Evolutionary conservation across 257 asterid genomes (phyloP).

Genomic region (Gentiana straminea): DNA sequence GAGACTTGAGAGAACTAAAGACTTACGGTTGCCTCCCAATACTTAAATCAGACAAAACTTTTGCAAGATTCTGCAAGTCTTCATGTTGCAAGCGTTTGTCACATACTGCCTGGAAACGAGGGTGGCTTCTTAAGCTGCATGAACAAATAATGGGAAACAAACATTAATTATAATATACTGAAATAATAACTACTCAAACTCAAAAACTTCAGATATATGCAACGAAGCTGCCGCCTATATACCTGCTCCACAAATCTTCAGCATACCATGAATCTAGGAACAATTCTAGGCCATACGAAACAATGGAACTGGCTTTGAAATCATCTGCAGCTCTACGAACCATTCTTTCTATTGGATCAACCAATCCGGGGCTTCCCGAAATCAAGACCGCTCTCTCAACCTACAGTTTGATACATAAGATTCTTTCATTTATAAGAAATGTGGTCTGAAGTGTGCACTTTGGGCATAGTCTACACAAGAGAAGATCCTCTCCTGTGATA

Average conservation of each 20-base stretch:
- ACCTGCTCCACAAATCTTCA: slow-evolving; percentile 85
- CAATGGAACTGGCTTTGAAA: slow-evolving; percentile 58
- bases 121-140: slow-evolving; percentile 76
- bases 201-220: neutral
- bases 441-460: too few species aligned
- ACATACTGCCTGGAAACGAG: slow-evolving; percentile 45
- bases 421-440: neutral
- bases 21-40: slow-evolving; percentile 93
- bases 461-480: too few species aligned
- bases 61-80: slow-evolving; percentile 60
- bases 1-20: neutral
- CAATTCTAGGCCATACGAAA: slow-evolving; percentile 56
- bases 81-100: slow-evolving; percentile 53
- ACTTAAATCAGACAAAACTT: slow-evolving; percentile 55
- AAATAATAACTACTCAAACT: neutral
- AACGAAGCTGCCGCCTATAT: slow-evolving; percentile 3
- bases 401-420: slow-evolving; percentile 22
- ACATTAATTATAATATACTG: neutral
- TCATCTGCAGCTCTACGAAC: slow-evolving; percentile 72
- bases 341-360: slow-evolving; percentile 45
- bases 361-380: slow-evolving; percentile 91
- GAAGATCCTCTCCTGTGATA: too few species aligned
- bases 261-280: slow-evolving; percentile 76
- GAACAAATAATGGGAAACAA: slow-evolving; percentile 2
- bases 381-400: slow-evolving; percentile 72